These are phyloP conservation scores for Pythium rishiriense DNA, from an alignment of 352 stramenopile species.

Conservation along the genomic window DNA sequence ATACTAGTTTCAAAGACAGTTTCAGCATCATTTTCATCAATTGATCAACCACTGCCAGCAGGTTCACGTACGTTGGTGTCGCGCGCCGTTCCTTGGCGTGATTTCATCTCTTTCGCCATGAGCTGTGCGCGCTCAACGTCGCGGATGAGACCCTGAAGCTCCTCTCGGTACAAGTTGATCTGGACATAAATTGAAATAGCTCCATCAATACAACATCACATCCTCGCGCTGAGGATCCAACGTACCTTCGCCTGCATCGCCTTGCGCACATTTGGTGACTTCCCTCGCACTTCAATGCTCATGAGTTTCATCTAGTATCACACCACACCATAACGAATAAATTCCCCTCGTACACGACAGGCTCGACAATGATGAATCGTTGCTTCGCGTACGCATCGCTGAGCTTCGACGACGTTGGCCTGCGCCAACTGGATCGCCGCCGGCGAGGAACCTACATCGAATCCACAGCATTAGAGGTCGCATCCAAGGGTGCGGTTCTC, in stretches of 20 bases:
- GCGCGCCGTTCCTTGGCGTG: conserved; percentile 21
- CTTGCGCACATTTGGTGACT: conserved; percentile 57
- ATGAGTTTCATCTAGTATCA: conserved; percentile 73
- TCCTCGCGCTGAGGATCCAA: not conserved
- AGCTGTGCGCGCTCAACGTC: conserved; percentile 73
- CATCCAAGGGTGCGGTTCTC: not conserved
- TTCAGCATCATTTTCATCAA: not conserved
- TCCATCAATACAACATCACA: not conserved
- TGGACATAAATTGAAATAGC: not conserved
- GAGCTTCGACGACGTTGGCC: conserved; percentile 64
- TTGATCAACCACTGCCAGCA: no score
- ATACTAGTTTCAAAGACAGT: conserved; percentile 28
- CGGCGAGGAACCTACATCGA: conserved; percentile 27
- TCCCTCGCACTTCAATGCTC: conserved; percentile 71
- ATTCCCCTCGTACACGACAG: no score
- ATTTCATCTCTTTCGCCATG: conserved; percentile 55
- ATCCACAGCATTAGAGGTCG: not conserved
- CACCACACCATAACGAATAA: not conserved
- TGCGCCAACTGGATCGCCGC: conserved; percentile 58
- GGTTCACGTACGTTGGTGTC: conserved; percentile 33
- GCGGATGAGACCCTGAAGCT: conserved; percentile 63
- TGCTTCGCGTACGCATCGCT: conserved; percentile 71
- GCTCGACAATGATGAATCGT: no score
- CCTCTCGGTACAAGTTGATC: conserved; percentile 38
- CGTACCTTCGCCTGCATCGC: conserved; percentile 71